Base-by-base conservation (phyloP, 169 alveolate genomes). In the Eimeria maxima region DNA sequence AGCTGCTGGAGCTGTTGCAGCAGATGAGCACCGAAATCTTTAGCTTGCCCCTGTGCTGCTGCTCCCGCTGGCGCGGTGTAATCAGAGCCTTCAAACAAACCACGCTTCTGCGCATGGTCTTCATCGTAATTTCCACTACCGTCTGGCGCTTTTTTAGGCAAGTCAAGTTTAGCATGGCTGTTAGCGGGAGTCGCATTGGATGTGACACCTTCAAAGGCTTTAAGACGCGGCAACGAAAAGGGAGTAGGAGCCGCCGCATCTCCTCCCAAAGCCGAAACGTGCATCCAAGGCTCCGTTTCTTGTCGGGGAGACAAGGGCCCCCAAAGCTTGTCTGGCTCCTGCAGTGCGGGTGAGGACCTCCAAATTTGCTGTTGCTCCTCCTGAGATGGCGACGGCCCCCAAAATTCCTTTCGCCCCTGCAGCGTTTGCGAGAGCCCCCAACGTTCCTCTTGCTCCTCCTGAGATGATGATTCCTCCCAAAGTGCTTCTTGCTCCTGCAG, bases 1-100 rank as follows among this genome's bases (percentile, higher is more conserved):
- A 42, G 86, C 42, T 42, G 86, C 86, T 74, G 53, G 42, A 42
- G 63, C 38, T 42, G 86, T 38, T 42, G 86, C 83, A 0, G 83
- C 83, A 38, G 83, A 29, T 13, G 55, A 0, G 83, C 55, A 11
- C 27, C 83, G 53, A 14, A 16, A 65, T 18, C 83, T 38, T n/a
- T 14, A 13, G 55, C 11, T 33, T 4, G 24, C 55, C 14, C 27
- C 38, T 47, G 24, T 27, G 18, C 84, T 73, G 55, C 20, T 18
- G 50, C 50, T 73, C 29, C 55, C 1, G 84, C 18, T 38, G 76
- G 76, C 4, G 22, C 76, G 38, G 20, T 27, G 76, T 2, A 65
- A 27, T n/a, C 76, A 1, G 44, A 24, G 14, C 20, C 76, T n/a
- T 24, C 22, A 65, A 65, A n/a, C 76, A 27, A 65, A 8, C 42